Evolutionary conservation across 2,329 filamentous ascomycete species (phyloP).

Genomic region (Xylaria sp.): DNA sequence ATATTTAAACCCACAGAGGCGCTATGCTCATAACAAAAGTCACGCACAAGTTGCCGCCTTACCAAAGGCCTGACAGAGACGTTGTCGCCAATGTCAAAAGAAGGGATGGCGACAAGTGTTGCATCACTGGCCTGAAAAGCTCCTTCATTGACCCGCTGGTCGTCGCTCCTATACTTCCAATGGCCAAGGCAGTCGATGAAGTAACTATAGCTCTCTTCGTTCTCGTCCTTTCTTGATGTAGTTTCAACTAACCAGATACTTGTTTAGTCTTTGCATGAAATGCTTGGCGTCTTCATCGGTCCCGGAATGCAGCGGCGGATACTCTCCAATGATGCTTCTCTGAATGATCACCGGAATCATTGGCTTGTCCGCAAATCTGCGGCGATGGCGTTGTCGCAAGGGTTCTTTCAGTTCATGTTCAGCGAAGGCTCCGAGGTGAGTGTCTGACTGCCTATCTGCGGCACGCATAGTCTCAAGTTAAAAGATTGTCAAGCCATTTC

Average conservation of each 20-base stretch:
- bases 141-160: conserved; percentile 17
- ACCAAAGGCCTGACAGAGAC: conserved; percentile 3
- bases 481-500: background rate
- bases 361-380: conserved; percentile 36
- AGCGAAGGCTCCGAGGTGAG: conserved; percentile 11
- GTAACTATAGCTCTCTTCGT: conserved; percentile 2
- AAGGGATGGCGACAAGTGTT: conserved; percentile 11
- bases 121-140: conserved; percentile 12
- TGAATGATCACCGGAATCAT: conserved; percentile 17
- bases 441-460: conserved; percentile 7
- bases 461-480: conserved; percentile 4
- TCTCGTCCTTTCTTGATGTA: conserved; percentile 2
- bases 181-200: conserved; percentile 1
- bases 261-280: conserved; percentile 14
- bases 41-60: conserved; percentile 3
- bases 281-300: conserved; percentile 12
- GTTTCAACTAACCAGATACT: conserved; percentile 8
- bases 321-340: conserved; percentile 11
- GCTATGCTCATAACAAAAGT: conserved; percentile 6
- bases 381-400: conserved; percentile 24
- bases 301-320: conserved; percentile 11
- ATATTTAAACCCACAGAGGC: conserved; percentile 5
- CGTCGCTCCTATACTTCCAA: conserved; percentile 21
- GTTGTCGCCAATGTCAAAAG: conserved; percentile 8
- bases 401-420: conserved; percentile 22